A percentile compares a stretch with the other conserved stretches of the same genome.
Evolutionary conservation across 1,284 basidiomycete species (phyloP).

Genomic region (Pseudozyma flocculosa): DNA sequence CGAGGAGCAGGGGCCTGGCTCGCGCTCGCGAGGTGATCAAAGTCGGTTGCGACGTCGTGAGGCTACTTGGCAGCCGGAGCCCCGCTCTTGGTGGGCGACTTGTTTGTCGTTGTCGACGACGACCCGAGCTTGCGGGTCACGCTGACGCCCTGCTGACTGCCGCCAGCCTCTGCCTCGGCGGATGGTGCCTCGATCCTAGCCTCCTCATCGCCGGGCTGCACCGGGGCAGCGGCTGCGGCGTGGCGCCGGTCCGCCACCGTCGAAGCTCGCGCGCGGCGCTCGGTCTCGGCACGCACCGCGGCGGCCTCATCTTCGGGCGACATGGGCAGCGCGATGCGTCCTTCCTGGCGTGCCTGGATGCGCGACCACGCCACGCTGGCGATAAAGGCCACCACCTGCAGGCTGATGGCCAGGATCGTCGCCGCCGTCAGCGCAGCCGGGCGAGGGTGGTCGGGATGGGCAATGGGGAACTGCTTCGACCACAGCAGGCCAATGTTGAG

Average conservation of each 20-base stretch:
- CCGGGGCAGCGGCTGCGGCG: background rate
- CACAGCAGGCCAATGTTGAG: conserved; percentile 44
- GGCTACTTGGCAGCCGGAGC: too few relatives aligned
- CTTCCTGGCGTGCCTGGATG: conserved; percentile 35
- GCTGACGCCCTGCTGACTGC: background rate
- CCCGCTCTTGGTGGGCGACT: too few relatives aligned
- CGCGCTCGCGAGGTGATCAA: too few relatives aligned
- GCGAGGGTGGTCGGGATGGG: conserved; percentile 22
- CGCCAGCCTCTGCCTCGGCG: background rate
- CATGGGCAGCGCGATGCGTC: conserved; percentile 35
- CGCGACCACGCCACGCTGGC: conserved; percentile 42
- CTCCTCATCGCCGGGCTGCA: too few relatives aligned
- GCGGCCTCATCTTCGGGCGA: conserved; percentile 37
- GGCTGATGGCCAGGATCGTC: conserved; percentile 36
- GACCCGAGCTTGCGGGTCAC: background rate
- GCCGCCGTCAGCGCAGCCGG: conserved; percentile 42
- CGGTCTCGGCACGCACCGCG: conserved; percentile 19
- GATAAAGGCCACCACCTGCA: conserved; percentile 32
- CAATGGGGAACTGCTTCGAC: conserved; percentile 35
- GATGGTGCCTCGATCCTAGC: too few relatives aligned
- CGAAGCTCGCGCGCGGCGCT: conserved; percentile 15
- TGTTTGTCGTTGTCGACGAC: too few relatives aligned
- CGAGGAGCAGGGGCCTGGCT: too few relatives aligned
- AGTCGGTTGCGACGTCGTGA: too few relatives aligned
- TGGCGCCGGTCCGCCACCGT: background rate